Percentiles rank a stretch among this genome's conserved stretches.
These are phyloP conservation scores for Mortierella sp. DNA, from an alignment of 371 early-diverging fungal genomes.

Conservation along the genomic window DNA sequence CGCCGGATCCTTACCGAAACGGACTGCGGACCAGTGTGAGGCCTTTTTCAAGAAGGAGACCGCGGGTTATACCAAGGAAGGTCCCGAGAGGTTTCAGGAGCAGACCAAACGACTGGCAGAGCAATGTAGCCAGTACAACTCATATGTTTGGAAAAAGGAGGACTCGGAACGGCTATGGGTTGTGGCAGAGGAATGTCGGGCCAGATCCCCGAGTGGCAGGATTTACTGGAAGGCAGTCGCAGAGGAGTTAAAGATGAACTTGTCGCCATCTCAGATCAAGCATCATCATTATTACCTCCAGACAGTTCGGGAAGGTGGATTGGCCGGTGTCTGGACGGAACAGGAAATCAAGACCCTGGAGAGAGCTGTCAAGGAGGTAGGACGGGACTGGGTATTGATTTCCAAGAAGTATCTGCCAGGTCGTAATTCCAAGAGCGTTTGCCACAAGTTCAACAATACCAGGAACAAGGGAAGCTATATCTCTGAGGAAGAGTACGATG, in stretches of 20 bases:
- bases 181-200: constrained; percentile 10
- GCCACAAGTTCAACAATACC: constrained; percentile 41
- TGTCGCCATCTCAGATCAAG: constrained; percentile 32
- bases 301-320: constrained; percentile 8
- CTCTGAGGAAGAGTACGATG: constrained; percentile 33
- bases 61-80: neutral
- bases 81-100: constrained; percentile 11
- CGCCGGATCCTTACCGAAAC: constrained; percentile 12
- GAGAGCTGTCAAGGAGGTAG: constrained; percentile 25
- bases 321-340: constrained; percentile 22
- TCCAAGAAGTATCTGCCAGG: constrained; percentile 16
- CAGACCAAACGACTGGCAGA: constrained; percentile 16
- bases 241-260: constrained; percentile 10
- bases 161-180: constrained; percentile 34
- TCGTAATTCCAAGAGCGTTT: constrained; percentile 43
- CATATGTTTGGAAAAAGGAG: constrained; percentile 29
- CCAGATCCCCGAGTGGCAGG: neutral
- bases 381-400: constrained; percentile 33
- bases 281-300: constrained; percentile 46
- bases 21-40: constrained; percentile 14
- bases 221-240: constrained; percentile 21
- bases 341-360: constrained; percentile 32
- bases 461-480: constrained; percentile 19
- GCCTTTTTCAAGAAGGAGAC: constrained; percentile 27
- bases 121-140: neutral